These are phyloP conservation scores for Ophiocordyceps camponoti-rufipedis DNA, from an alignment of 2,329 filamentous ascomycete genomes.

Conservation along the genomic window DNA sequence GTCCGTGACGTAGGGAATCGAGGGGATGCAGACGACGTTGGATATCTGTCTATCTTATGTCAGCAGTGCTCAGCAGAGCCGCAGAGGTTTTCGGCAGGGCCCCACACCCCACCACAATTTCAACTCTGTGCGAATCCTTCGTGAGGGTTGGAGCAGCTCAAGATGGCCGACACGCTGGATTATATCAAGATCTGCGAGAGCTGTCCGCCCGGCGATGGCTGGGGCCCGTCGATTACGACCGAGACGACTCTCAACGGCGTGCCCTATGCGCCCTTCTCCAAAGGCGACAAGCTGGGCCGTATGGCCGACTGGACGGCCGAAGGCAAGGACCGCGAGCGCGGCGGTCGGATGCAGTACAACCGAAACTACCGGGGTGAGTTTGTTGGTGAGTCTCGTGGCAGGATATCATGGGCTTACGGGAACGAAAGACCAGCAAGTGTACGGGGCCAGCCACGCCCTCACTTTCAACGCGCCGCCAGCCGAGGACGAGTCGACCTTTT, in stretches of 20 bases:
- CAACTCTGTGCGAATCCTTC: constrained; percentile 7
- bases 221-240: constrained; percentile 68
- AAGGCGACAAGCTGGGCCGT: constrained; percentile 94
- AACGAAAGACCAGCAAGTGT: constrained; percentile 74
- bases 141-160: constrained; percentile 4
- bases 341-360: constrained; percentile 76
- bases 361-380: constrained; percentile 74
- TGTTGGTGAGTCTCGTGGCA: background rate
- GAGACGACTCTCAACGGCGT: constrained; percentile 89
- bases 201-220: constrained; percentile 59
- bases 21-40: too few relatives aligned
- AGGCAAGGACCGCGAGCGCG: constrained; percentile 65
- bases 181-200: constrained; percentile 48
- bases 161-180: constrained; percentile 36
- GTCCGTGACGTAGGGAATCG: too few relatives aligned
- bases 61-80: background rate
- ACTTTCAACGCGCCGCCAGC: constrained; percentile 80
- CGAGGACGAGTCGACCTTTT: constrained; percentile 95
- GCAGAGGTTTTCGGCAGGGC: constrained; percentile 9
- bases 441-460: constrained; percentile 73
- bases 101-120: constrained; percentile 26
- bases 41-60: background rate
- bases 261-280: constrained; percentile 94
- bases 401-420: background rate
- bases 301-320: constrained; percentile 98